Evolutionary conservation across 257 asterid species (phyloP).

Genomic region (Solanum bulbocastanum): DNA sequence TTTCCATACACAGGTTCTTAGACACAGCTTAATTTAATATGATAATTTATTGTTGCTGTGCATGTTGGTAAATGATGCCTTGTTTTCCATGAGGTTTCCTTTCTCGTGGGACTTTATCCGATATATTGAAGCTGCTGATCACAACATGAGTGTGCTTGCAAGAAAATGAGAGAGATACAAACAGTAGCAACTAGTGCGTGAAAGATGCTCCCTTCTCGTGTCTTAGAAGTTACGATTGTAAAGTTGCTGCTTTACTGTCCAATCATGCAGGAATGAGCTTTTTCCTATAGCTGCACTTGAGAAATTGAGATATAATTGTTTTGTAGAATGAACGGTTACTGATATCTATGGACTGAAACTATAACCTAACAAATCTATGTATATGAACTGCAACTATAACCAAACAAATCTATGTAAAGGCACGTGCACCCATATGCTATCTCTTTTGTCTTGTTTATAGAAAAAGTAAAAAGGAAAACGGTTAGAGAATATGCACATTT

Average conservation of each 20-base stretch:
- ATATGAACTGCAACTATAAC: background rate
- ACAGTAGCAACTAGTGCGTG: background rate
- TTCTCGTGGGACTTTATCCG: background rate
- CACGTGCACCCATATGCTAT: background rate
- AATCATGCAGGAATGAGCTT: background rate
- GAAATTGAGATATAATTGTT: background rate
- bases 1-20: conserved; percentile 7
- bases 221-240: background rate
- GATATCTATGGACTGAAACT: background rate
- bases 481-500: background rate
- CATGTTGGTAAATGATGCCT: conserved; percentile 9
- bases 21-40: conserved; percentile 2
- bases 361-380: background rate
- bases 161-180: background rate
- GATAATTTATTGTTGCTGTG: conserved; percentile 5
- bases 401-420: background rate
- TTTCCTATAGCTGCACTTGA: background rate
- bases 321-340: background rate
- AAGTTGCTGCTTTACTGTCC: background rate
- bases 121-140: conserved; percentile 1
- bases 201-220: background rate
- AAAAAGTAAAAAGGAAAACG: background rate
- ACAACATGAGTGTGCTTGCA: conserved; percentile 5
- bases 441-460: background rate
- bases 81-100: conserved; percentile 7